Evolutionary conservation across 345 rosid genomes (phyloP).

Genomic region (Linum lewisii): DNA sequence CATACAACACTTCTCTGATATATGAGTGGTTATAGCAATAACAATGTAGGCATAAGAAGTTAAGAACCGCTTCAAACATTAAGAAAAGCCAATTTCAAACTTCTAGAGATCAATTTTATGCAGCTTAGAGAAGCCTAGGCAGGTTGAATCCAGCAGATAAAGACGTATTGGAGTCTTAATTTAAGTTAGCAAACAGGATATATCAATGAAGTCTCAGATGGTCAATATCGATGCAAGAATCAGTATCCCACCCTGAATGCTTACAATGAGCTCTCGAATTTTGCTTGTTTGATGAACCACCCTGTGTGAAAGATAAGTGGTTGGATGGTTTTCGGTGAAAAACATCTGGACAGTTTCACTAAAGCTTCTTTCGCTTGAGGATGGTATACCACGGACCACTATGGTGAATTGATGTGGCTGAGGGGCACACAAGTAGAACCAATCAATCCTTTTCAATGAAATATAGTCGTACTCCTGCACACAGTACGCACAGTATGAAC

Average conservation of each 20-base stretch:
- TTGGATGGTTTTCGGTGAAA: slow-evolving; percentile 73
- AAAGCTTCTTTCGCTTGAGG: slow-evolving; percentile 35
- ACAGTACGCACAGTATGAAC: background rate
- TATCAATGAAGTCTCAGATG: background rate
- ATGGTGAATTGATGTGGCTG: slow-evolving; percentile 68
- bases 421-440: slow-evolving; percentile 64
- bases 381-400: slow-evolving; percentile 64
- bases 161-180: background rate
- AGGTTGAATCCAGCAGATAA: background rate
- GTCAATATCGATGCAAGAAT: background rate
- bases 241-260: slow-evolving; percentile 8
- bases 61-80: background rate
- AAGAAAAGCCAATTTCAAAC: background rate
- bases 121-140: too few species aligned
- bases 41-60: background rate
- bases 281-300: slow-evolving; percentile 54
- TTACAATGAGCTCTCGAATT: slow-evolving; percentile 59
- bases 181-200: background rate
- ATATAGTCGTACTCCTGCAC: slow-evolving; percentile 64
- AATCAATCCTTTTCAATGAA: slow-evolving; percentile 48
- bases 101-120: background rate
- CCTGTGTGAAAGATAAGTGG: slow-evolving; percentile 63
- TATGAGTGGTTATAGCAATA: background rate
- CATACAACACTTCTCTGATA: background rate
- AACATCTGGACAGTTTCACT: slow-evolving; percentile 64